Evolutionary conservation across 192 early-diverging fungal genomes (phyloP).

Genomic region (Chytriomyces hyalinus): DNA sequence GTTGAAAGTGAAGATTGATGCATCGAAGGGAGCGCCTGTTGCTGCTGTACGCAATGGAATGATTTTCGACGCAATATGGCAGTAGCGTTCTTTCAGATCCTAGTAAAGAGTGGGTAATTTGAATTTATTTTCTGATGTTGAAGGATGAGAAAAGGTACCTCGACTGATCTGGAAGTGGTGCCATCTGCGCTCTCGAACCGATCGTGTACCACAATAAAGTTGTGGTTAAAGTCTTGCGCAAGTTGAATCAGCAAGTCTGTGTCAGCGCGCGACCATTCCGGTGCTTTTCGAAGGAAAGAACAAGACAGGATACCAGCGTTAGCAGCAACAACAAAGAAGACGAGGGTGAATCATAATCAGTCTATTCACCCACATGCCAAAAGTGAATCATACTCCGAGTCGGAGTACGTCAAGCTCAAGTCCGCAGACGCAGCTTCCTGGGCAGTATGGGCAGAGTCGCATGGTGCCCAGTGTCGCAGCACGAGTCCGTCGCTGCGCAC

Average conservation of each 20-base stretch:
- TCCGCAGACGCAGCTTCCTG: too few species aligned
- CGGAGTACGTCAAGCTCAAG: too few species aligned
- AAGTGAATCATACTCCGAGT: too few species aligned
- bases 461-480: too few species aligned
- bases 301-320: too few species aligned
- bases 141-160: slow-evolving; percentile 34
- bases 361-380: too few species aligned
- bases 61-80: slow-evolving; percentile 69
- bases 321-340: too few species aligned
- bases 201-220: slow-evolving; percentile 86
- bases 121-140: neutral
- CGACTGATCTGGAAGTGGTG: slow-evolving; percentile 38
- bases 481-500: too few species aligned
- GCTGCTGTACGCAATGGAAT: slow-evolving; percentile 55
- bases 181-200: slow-evolving; percentile 68
- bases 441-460: too few species aligned
- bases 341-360: too few species aligned
- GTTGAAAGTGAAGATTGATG: slow-evolving; percentile 51
- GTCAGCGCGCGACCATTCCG: slow-evolving; percentile 82
- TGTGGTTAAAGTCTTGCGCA: slow-evolving; percentile 75
- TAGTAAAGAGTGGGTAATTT: slow-evolving; percentile 31
- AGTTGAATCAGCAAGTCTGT: slow-evolving; percentile 83
- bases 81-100: slow-evolving; percentile 91
- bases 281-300: slow-evolving; percentile 40
- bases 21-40: slow-evolving; percentile 37